A percentile compares a stretch with the other conserved stretches of the same genome.
phyloP scores from a whole-genome alignment of 495 filamentous ascomycete species.

The Penicillium steckii region DNA sequence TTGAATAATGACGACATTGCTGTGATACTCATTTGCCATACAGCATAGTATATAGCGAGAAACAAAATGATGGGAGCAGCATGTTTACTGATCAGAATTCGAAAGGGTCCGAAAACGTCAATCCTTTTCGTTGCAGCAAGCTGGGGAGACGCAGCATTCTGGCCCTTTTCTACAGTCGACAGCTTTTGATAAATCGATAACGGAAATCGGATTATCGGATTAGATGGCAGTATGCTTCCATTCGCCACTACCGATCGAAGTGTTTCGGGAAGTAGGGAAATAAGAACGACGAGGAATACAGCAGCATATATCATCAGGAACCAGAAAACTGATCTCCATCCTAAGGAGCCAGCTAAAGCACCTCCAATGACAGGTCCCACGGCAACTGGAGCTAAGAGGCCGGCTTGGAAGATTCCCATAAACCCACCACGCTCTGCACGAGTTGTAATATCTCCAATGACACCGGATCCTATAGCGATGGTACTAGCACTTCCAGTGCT shows the following conservation, averaged over 20 bases:
- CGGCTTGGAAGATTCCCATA: constrained; percentile 55
- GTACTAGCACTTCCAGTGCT: constrained; percentile 52
- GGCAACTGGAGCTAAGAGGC: constrained; percentile 45
- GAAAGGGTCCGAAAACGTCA: constrained; percentile 38
- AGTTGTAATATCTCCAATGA: constrained; percentile 56
- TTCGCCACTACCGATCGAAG: constrained; percentile 52
- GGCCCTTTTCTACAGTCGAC: constrained; percentile 20
- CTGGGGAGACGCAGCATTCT: constrained; percentile 4
- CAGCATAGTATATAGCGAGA: constrained; percentile 50
- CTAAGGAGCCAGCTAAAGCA: constrained; percentile 46
- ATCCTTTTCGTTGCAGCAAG: constrained; percentile 26
- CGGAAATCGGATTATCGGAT: constrained; percentile 30
- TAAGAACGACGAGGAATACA: constrained; percentile 38
- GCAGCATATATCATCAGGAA: constrained; percentile 51
- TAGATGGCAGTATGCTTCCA: constrained; percentile 30
- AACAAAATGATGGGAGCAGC: constrained; percentile 49
- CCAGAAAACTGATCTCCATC: constrained; percentile 60
- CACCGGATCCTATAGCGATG: constrained; percentile 54
- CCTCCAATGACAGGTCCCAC: constrained; percentile 58
- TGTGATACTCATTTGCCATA: constrained; percentile 58
- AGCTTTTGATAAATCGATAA: constrained; percentile 18
- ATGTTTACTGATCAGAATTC: constrained; percentile 43
- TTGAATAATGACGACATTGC: constrained; percentile 52
- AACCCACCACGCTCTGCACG: constrained; percentile 52
- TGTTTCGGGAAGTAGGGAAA: constrained; percentile 54